Base-by-base conservation (phyloP, 495 filamentous ascomycete species). In the Aspergillus taichungensis region DNA sequence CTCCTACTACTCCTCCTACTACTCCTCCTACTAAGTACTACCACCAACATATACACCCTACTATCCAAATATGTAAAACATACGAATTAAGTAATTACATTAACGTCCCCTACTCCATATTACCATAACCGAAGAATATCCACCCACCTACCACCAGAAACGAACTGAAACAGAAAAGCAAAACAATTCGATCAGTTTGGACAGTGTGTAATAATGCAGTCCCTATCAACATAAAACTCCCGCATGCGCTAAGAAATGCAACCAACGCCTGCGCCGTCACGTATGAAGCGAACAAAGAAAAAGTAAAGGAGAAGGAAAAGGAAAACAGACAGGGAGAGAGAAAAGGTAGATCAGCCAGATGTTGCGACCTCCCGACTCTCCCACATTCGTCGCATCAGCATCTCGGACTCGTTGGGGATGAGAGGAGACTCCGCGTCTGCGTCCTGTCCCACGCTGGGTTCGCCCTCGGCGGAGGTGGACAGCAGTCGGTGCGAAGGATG, bases 301-400 rank as follows among this genome's bases (percentile, higher is more conserved):
- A 27, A 42, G 31, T 33, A 18, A 42, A 28, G 43, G 32, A 12
- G 35, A 8, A 30, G 43, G 45, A 37, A 45, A 38, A n/a, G 24
- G 34, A 49, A 43, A 14, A 37, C 46, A 24, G 36, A 27, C 34
- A 38, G 5, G 30, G 18, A n/a, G 13, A 9, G 9, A 36, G 5
- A 2, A 30, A 13, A 13, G n/a, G 13, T 42, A 49, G 45, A 42
- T 50, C 44, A 72, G 31, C 63, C 59, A 11, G 62, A 63, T 12
- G 54, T 57, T 6, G 69, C 66, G 3, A 69, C 66, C 42, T 71
- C 67, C 34, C 69, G 68, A 47, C 63, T 71, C 30, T 73, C 66
- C 69, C 69, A 73, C 54, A 73, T 68, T 32, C 69, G 67, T 38
- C 69, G 69, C 34, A 73, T 56, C 65, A 73, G 63, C 59, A 73